Base-by-base conservation (phyloP, 2,329 filamentous ascomycete species). In the Hymenoscyphus albidus region DNA sequence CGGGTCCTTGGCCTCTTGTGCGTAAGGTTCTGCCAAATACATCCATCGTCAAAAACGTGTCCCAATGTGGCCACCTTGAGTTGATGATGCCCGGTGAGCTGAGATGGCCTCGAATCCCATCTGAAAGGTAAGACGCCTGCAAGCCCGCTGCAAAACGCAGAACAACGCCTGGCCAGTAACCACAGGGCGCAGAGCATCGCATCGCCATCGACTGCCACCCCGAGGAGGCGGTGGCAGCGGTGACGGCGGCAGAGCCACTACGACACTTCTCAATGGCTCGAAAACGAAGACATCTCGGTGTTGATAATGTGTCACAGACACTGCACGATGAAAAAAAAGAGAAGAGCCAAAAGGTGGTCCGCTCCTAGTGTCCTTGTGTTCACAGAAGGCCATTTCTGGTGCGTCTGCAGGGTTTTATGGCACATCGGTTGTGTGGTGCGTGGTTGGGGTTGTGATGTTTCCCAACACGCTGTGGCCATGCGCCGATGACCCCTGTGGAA, bases 61-160 rank as follows among this genome's bases (percentile, higher is more conserved):
- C 48, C 48, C 48, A 27, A 54, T 54, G 48, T 54, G 48, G 18
- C 48, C 22, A 27, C 9, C 10, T 27, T 12, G 22, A 13, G 5
- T 54, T 12, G 18, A 51, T 10, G n/a, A 51, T 27, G 44, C 44
- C 44, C 18, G 44, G 22, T 27, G 44, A 51, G 44, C 44, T 22
- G 44, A 48, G 44, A 27, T 51, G 18, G n/a, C 44, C 10, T 3
- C 42, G n/a, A 48, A 18, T 51, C 44, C 22, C 48, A 54, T 54
- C 48, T 54, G 48, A 54, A 12, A 54, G 48, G 48, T 54, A 54
- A 54, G 48, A 22, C 48, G 48, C 48, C 48, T 54, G 18, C 48
- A 54, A 27, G 48, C 48, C 48, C 27, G 18, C 48, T 51, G 18
- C 18, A 27, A 27, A 27, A 54, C 48, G 18, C 18, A 54, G 18